These are phyloP conservation scores for Phylloboletellus chloephorus DNA, from an alignment of 1,284 basidiomycete species.

Conservation along the genomic window DNA sequence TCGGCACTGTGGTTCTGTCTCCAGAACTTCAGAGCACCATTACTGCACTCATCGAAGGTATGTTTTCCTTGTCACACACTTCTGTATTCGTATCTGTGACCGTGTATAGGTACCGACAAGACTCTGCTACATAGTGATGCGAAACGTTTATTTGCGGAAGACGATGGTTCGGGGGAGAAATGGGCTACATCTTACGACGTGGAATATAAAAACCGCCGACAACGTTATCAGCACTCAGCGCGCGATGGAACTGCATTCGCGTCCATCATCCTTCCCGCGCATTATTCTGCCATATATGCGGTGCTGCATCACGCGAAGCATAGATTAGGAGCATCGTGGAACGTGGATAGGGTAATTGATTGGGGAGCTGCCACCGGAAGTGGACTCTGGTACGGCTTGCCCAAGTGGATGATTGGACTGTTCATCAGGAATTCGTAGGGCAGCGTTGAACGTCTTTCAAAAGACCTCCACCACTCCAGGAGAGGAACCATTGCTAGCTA, in stretches of 20 bases:
- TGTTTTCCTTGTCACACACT: constrained; percentile 16
- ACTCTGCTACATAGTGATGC: constrained; percentile 61
- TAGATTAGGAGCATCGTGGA: constrained; percentile 56
- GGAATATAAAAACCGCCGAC: constrained; percentile 54
- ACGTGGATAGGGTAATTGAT: constrained; percentile 57
- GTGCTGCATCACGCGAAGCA: constrained; percentile 61
- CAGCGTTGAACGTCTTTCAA: constrained; percentile 60
- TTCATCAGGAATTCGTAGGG: constrained; percentile 41
- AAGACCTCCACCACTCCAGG: constrained; percentile 20
- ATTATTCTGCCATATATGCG: constrained; percentile 67
- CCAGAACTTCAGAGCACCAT: constrained; percentile 61
- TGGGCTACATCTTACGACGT: constrained; percentile 55
- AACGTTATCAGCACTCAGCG: constrained; percentile 51
- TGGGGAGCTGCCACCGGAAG: constrained; percentile 75
- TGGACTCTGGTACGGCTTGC: constrained; percentile 57
- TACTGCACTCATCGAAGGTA: constrained; percentile 54
- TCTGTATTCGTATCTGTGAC: constrained; percentile 5
- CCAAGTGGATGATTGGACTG: constrained; percentile 4
- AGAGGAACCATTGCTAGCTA: constrained; percentile 37
- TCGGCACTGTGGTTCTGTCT: constrained; percentile 68
- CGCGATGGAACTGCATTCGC: constrained; percentile 73
- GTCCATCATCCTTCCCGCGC: constrained; percentile 67
- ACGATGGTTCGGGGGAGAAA: constrained; percentile 29
- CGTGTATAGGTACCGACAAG: constrained; percentile 55
- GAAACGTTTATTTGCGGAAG: constrained; percentile 55